Evolutionary conservation across 352 stramenopile genomes (phyloP).

Genomic region (Globisporangium cederbergense): DNA sequence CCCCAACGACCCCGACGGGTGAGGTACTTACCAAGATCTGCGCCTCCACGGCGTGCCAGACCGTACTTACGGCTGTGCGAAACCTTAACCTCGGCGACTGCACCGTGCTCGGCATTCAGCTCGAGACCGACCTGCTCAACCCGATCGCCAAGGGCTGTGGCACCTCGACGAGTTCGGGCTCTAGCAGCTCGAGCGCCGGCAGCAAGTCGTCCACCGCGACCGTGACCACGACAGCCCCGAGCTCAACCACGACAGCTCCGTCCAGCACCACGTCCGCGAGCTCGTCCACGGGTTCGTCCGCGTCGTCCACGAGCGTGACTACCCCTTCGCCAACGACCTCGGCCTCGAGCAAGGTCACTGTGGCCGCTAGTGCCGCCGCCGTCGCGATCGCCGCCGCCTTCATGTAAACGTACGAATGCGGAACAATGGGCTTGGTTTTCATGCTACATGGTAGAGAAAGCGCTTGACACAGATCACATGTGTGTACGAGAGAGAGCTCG

Average conservation of each 20-base stretch:
- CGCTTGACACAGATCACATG: no score
- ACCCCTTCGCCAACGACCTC: neutral
- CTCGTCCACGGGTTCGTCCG: neutral
- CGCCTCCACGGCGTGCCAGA: constrained; percentile 20
- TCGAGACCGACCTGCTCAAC: constrained; percentile 24
- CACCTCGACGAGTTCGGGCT: neutral
- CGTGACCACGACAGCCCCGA: neutral
- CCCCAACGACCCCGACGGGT: constrained; percentile 1
- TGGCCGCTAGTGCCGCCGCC: neutral
- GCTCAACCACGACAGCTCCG: neutral
- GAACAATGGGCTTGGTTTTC: no score
- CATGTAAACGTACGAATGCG: neutral
- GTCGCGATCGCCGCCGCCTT: neutral
- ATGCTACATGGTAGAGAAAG: no score
- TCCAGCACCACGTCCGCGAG: neutral
- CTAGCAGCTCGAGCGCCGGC: neutral
- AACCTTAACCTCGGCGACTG: constrained; percentile 29
- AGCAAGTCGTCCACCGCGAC: neutral
- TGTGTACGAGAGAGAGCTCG: no score
- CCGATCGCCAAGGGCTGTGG: constrained; percentile 10
- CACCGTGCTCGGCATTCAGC: constrained; percentile 18
- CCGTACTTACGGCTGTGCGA: constrained; percentile 17
- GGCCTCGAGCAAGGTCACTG: neutral
- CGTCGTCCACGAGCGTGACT: neutral
- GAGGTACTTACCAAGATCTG: constrained; percentile 23